A percentile compares a stretch with the other conserved stretches of the same genome.
phyloP scores from a whole-genome alignment of 345 rosid species.

The Xanthoceras sorbifolium region DNA sequence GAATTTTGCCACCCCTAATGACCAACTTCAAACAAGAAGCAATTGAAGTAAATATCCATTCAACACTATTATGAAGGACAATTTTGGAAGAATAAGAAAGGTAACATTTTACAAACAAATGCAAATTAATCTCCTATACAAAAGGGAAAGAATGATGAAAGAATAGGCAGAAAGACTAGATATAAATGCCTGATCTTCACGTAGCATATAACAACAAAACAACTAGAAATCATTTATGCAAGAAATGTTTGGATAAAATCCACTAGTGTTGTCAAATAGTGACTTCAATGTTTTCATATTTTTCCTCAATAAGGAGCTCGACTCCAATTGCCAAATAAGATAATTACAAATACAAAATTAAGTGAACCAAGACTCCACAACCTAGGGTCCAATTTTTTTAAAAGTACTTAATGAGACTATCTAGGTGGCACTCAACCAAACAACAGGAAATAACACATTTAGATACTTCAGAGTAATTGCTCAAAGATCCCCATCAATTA shows the following conservation, averaged over 20 bases:
- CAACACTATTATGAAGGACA: not conserved
- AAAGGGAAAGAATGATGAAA: not conserved
- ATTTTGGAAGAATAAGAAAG: not conserved
- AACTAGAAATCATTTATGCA: not conserved
- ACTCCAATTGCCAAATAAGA: not conserved
- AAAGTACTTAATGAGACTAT: not conserved
- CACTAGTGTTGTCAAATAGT: not conserved
- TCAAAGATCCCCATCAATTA: not conserved
- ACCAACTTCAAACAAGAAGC: slow-evolving; percentile 2
- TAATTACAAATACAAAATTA: not conserved
- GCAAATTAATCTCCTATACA: not conserved
- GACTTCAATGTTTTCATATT: not conserved
- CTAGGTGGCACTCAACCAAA: not conserved
- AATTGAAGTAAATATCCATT: not conserved
- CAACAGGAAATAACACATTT: not conserved
- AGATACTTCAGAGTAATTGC: not conserved
- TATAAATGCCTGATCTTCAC: not conserved
- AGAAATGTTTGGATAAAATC: not conserved
- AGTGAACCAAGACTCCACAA: not conserved
- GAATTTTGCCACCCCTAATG: too few relatives aligned
- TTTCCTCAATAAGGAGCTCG: not conserved
- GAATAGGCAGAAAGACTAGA: not conserved
- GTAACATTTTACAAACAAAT: not conserved
- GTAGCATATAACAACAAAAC: not conserved
- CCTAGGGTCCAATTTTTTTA: not conserved